Percentiles rank a stretch among this genome's conserved stretches.
Conservation (phyloP, 1,139 yeast species). For the Suhomyces coccinellae region DNA sequence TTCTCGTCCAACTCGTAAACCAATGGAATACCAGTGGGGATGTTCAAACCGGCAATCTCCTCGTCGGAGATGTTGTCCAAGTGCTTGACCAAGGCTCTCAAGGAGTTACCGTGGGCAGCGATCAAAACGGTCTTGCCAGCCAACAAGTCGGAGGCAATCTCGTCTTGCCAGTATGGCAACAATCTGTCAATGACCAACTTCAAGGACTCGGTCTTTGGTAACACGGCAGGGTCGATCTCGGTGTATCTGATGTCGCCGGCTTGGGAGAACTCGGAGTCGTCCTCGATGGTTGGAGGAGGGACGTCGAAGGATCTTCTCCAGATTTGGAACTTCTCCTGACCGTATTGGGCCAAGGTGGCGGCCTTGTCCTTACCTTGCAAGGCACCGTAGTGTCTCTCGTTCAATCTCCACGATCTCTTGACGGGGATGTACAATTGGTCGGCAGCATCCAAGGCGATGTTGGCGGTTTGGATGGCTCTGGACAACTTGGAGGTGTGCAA, state of each 20-base stretch:
- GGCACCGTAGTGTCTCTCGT: conserved; percentile 99
- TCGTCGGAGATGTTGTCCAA: conserved; percentile 91
- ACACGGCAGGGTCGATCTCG: conserved; percentile 76
- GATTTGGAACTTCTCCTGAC: conserved; percentile 90
- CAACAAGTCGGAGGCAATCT: conserved; percentile 80
- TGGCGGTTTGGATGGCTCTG: conserved; percentile 97
- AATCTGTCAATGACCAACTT: conserved; percentile 94
- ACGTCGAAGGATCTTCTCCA: conserved; percentile 98
- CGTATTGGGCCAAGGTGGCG: conserved; percentile 82
- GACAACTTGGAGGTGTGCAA: conserved; percentile 89
- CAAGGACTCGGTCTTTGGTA: conserved; percentile 95
- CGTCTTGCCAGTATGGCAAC: conserved; percentile 97
- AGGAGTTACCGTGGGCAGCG: conserved; percentile 98
- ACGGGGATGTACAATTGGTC: conserved; percentile 92
- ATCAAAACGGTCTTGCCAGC: conserved; percentile 87
- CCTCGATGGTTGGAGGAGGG: conserved; percentile 91
- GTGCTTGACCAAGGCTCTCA: conserved; percentile 95
- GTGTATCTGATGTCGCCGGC: conserved; percentile 80
- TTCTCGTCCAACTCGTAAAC: conserved; percentile 91
- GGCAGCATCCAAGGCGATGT: conserved; percentile 87
- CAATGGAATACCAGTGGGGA: conserved; percentile 98
- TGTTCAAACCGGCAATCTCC: conserved; percentile 91
- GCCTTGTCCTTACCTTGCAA: conserved; percentile 99
- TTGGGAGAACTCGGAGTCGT: conserved; percentile 80
- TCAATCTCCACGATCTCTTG: conserved; percentile 95